Evolutionary conservation across 2,329 filamentous ascomycete species (phyloP), one percentile per base, ranked within the genome.

Genomic region (Aspergillaceae sp.): DNA sequence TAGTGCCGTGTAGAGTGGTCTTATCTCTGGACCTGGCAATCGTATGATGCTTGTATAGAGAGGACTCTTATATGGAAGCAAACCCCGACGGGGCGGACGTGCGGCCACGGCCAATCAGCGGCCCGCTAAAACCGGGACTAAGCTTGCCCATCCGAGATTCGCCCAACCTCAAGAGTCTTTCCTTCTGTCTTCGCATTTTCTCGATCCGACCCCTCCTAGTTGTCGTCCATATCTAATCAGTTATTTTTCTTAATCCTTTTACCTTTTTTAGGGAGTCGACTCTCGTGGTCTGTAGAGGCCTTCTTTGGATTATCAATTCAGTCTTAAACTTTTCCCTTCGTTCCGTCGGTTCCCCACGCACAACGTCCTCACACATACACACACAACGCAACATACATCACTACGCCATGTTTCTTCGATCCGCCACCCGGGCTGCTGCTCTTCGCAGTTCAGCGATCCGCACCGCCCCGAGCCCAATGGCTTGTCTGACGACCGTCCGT

Each of bases 31-130:
- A 19, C 19, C 19, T 19, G 19, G 19, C 1, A 19, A 19, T 19
- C 19, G 19, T 19, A 19, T 19, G 19, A 19, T 19, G 19, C 19
- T 19, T 19, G 19, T 19, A 19, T 2, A 19, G 19, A 19, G 19
- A 19, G 19, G 19, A 19, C 19, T 19, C 19, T 19, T 19, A 19
- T 1, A 38, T 19, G 26, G 11, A 26, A 26, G 11, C 36, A 38
- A 38, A 38, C 36, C 36, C 36, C 36, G 36, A 38, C 36, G 36
- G 36, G 36, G 11, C 36, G 36, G 19, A 19, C 42, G 48, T 46
- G 40, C 32, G 28, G 52, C 77, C 72, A 62, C 88, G 66, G 92
- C 82, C 71, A 87, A 82, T 47, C 80, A 67, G 67, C 51, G 67
- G 56, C 42, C 52, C 27, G 55, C 51, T 53, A 62, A 66, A 67